Evolutionary conservation across 257 asterid species (phyloP), one percentile per base, ranked within the genome.

Genomic region (Nicotiana tomentosiformis): DNA sequence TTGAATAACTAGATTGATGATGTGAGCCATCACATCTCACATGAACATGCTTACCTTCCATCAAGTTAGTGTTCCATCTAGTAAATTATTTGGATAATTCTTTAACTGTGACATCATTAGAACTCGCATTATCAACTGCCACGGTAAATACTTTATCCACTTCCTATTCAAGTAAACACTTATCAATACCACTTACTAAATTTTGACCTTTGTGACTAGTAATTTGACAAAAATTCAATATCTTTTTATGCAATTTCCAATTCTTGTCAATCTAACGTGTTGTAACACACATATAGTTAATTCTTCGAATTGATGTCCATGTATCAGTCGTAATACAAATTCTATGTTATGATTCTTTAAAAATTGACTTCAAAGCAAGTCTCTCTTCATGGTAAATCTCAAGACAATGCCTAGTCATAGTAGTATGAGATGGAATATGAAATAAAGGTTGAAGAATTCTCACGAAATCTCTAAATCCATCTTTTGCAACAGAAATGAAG

Each of bases 291-390:
- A 81, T 12, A 16, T 76, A 85, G 0, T 57, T 81, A 37, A 37
- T 20, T 4, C 29, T 77, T 10, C 77, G 17, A n/a, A 30, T 67
- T 30, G 77, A 85, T 8, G 81, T 85, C 85, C 85, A 85, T 15
- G 55, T 30, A n/a, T 81, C 43, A 2, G 70, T 66, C 1, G 76
- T 81, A 4, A 80, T 6, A 33, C 65, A 53, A 12, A 86, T 6
- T 18, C 18, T 62, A 56, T 65, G 37, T 0, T 56, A 17, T n/a
- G 33, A 30, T 3, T 23, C 57, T 12, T 46, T 18, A 18, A 86
- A 53, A 23, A 49, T 33, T 0, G 18, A 32, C 32, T 74, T 80
- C 77, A 65, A 11, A 20, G 55, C 56, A 3, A 9, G 2, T 32
- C 39, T 83, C 16, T 86, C 85, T 3, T 62, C 67, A 26, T 14